phyloP scores from a whole-genome alignment of 331 rosid genomes.

The Cucumis variabilis region DNA sequence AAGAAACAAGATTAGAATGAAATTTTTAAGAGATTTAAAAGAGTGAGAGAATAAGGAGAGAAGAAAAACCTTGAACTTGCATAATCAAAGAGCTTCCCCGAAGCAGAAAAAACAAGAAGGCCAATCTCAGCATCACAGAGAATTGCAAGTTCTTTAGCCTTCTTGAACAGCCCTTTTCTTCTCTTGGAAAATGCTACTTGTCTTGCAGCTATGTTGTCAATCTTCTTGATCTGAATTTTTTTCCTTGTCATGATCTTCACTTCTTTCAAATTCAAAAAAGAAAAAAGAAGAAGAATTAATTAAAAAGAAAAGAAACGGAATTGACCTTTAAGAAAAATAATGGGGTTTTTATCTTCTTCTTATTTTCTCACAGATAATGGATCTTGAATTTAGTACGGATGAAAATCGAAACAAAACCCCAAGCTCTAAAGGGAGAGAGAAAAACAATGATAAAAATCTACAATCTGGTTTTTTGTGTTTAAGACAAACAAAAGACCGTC shows the following conservation, averaged over 20 bases:
- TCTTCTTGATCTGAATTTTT: conserved; percentile 29
- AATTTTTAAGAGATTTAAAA: neutral
- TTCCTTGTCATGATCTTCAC: conserved; percentile 18
- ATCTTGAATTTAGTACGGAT: conserved; percentile 4
- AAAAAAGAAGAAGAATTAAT: too few relatives aligned
- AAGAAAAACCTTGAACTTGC: conserved; percentile 11
- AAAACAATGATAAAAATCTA: too few relatives aligned
- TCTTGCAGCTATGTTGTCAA: conserved; percentile 29
- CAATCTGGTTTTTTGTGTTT: neutral
- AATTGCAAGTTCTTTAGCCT: conserved; percentile 18
- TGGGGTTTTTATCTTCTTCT: neutral
- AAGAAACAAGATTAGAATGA: neutral
- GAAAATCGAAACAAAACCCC: neutral
- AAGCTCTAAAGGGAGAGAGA: neutral
- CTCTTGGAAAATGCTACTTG: conserved; percentile 30
- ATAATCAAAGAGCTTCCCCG: conserved; percentile 25
- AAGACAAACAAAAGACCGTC: neutral
- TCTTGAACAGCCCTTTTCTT: conserved; percentile 28
- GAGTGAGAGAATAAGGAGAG: too few relatives aligned
- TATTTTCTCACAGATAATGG: neutral
- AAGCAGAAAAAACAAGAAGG: conserved; percentile 26
- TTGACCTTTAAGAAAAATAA: neutral
- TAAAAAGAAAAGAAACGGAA: neutral
- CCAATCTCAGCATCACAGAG: conserved; percentile 32
- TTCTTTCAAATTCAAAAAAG: neutral